These are phyloP conservation scores for Melaleuca quinquenervia DNA, from an alignment of 345 rosid genomes.

Conservation along the genomic window DNA sequence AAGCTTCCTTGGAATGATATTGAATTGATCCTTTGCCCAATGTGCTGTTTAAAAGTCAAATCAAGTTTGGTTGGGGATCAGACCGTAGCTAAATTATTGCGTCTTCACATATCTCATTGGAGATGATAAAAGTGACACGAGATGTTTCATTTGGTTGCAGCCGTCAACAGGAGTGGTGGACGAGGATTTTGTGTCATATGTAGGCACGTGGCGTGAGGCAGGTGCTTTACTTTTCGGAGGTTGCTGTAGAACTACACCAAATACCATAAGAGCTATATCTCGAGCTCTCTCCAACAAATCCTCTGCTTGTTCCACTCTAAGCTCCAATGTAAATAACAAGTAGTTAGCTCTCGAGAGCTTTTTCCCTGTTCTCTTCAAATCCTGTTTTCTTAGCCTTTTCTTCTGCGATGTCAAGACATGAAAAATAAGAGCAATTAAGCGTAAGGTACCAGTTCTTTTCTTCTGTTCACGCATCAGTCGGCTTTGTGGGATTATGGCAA, in stretches of 20 bases:
- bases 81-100: background rate
- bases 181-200: constrained; percentile 69
- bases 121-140: background rate
- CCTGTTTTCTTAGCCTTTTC: background rate
- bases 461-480: background rate
- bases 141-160: constrained; percentile 17
- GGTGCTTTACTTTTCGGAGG: constrained; percentile 83
- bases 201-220: constrained; percentile 56
- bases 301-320: background rate
- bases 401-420: background rate
- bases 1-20: background rate
- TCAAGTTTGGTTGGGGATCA: background rate
- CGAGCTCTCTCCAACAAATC: constrained; percentile 32
- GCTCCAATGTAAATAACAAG: constrained; percentile 2
- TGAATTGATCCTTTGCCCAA: background rate
- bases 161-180: constrained; percentile 41
- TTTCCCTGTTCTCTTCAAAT: background rate
- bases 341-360: background rate
- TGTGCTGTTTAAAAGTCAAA: background rate
- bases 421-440: background rate
- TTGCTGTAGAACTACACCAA: constrained; percentile 90
- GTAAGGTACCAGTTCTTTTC: background rate
- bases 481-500: background rate
- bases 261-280: constrained; percentile 54
- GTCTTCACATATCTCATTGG: background rate